These are phyloP conservation scores for Logfia minima DNA, from an alignment of 129 eudicot species.

Conservation along the genomic window DNA sequence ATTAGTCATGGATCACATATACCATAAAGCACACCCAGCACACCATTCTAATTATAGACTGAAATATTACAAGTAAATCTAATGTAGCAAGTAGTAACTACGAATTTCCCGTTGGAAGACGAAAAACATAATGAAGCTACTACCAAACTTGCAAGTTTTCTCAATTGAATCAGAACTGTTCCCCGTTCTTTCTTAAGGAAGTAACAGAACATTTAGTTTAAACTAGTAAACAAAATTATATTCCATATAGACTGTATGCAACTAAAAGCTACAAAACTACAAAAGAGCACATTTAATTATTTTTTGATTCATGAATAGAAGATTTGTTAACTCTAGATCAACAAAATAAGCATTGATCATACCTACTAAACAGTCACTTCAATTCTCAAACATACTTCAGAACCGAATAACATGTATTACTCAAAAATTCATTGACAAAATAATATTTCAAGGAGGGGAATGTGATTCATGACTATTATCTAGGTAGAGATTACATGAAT, in stretches of 20 bases:
- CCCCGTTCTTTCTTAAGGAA: background rate
- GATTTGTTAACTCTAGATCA: background rate
- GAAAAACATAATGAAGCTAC: no score
- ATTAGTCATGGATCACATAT: no score
- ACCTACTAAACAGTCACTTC: background rate
- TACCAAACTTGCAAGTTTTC: no score
- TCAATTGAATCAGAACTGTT: background rate
- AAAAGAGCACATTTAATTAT: background rate
- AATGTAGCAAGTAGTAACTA: no score
- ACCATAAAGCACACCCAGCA: no score
- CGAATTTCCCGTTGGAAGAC: no score
- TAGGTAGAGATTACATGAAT: no score
- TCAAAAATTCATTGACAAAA: background rate
- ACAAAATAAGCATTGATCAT: background rate
- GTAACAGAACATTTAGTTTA: background rate
- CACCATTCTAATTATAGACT: no score
- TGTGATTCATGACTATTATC: no score
- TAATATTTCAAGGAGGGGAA: background rate
- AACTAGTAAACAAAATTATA: background rate
- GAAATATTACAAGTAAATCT: no score
- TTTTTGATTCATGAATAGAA: background rate
- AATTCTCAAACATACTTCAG: background rate
- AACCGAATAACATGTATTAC: background rate
- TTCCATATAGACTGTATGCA: background rate
- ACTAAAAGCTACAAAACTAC: background rate